phyloP scores from a whole-genome alignment of 2,329 filamentous ascomycete species.

The Aspergillus pseudotamarii region DNA sequence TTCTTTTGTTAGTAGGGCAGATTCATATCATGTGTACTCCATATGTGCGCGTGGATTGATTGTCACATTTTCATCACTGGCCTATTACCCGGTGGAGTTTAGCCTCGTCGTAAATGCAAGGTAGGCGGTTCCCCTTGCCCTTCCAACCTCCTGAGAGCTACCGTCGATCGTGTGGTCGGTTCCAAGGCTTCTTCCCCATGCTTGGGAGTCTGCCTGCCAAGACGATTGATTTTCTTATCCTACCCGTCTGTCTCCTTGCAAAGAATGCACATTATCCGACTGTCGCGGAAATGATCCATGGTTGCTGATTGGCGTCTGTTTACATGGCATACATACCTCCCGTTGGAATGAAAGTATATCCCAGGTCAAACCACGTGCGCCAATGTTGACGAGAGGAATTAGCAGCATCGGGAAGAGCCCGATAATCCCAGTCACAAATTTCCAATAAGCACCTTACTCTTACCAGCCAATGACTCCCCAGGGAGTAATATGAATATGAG shows the following conservation, averaged over 20 bases:
- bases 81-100: background rate
- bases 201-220: slow-evolving; percentile 7
- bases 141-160: background rate
- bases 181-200: slow-evolving; percentile 2
- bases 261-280: background rate
- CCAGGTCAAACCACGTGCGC: background rate
- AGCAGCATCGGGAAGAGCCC: background rate
- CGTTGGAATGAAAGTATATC: background rate
- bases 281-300: background rate
- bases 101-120: background rate
- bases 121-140: background rate
- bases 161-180: background rate
- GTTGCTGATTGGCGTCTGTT: background rate
- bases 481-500: background rate
- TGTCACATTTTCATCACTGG: background rate
- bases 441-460: slow-evolving; percentile 5
- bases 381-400: background rate
- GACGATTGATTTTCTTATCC: background rate
- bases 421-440: background rate
- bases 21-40: background rate
- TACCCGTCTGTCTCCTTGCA: background rate
- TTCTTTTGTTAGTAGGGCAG: background rate
- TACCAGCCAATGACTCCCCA: background rate
- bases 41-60: background rate
- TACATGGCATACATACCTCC: background rate